phyloP scores from a whole-genome alignment of 805 yeast species.

The Torulaspora delbrueckii region DNA sequence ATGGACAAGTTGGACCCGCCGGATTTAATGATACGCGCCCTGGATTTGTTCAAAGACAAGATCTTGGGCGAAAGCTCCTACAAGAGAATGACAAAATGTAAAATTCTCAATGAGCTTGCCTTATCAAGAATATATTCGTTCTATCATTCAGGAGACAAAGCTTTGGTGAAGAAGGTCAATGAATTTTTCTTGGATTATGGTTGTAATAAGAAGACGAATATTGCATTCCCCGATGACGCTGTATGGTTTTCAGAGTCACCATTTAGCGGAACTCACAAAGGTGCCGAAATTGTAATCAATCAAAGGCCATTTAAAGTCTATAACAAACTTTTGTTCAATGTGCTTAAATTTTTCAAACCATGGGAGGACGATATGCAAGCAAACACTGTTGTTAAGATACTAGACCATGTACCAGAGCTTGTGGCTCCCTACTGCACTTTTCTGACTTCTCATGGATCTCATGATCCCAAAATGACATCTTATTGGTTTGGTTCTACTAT shows the following conservation, averaged over 20 bases:
- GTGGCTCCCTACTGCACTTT: conserved; percentile 64
- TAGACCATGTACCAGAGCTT: conserved; percentile 59
- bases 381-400: conserved; percentile 46
- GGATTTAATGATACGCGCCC: conserved; percentile 37
- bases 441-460: conserved; percentile 58
- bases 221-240: conserved; percentile 43
- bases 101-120: conserved; percentile 73
- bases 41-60: conserved; percentile 45
- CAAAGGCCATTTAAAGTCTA: conserved; percentile 52
- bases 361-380: conserved; percentile 70
- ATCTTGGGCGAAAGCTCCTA: conserved; percentile 58
- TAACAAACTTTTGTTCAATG: conserved; percentile 61
- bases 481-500: conserved; percentile 78
- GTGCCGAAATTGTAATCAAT: conserved; percentile 45
- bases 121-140: conserved; percentile 53
- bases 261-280: conserved; percentile 29
- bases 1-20: conserved; percentile 51
- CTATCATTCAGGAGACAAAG: conserved; percentile 38
- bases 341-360: conserved; percentile 66
- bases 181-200: conserved; percentile 47
- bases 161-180: conserved; percentile 39
- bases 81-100: conserved; percentile 64
- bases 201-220: conserved; percentile 47
- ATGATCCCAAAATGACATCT: conserved; percentile 74
- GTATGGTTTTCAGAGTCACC: conserved; percentile 43